A percentile compares a stretch with the other conserved stretches of the same genome.
These are phyloP conservation scores for Oldenlandia corymbosa DNA, from an alignment of 257 asterid species.

Conservation along the genomic window DNA sequence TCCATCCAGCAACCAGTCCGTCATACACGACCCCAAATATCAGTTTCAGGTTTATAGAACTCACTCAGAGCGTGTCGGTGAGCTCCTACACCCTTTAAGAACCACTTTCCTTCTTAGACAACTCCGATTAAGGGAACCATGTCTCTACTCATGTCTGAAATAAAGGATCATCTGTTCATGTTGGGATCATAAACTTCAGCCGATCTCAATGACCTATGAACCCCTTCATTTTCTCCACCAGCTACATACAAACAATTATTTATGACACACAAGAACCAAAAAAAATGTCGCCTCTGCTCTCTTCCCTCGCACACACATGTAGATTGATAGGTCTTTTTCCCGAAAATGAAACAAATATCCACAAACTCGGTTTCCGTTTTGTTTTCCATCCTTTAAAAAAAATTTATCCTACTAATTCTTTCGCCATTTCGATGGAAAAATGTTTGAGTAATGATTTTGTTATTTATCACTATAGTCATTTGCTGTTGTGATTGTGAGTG, in stretches of 20 bases:
- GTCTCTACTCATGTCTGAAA: conserved; percentile 34
- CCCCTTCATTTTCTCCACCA: conserved; percentile 40
- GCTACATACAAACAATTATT: conserved; percentile 38
- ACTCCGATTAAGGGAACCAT: conserved; percentile 38
- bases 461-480: too few relatives aligned
- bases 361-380: too few relatives aligned
- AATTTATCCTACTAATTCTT: too few relatives aligned
- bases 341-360: too few relatives aligned
- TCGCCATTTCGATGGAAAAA: too few relatives aligned
- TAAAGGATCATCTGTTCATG: conserved; percentile 37
- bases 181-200: conserved; percentile 42
- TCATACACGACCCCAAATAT: conserved; percentile 26
- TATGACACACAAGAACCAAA: conserved; percentile 36
- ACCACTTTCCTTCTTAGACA: conserved; percentile 28
- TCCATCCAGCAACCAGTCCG: conserved; percentile 33
- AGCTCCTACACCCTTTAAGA: conserved; percentile 30
- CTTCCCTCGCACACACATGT: too few relatives aligned
- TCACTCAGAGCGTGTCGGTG: conserved; percentile 35
- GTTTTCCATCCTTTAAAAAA: too few relatives aligned
- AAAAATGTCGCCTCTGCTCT: conserved; percentile 35
- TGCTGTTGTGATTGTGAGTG: too few relatives aligned
- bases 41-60: conserved; percentile 27
- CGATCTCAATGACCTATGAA: conserved; percentile 34
- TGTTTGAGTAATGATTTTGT: too few relatives aligned
- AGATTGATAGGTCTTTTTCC: too few relatives aligned